Conservation (phyloP, 2,329 filamentous ascomycete genomes). For the Ambrosiella beaveri region DNA sequence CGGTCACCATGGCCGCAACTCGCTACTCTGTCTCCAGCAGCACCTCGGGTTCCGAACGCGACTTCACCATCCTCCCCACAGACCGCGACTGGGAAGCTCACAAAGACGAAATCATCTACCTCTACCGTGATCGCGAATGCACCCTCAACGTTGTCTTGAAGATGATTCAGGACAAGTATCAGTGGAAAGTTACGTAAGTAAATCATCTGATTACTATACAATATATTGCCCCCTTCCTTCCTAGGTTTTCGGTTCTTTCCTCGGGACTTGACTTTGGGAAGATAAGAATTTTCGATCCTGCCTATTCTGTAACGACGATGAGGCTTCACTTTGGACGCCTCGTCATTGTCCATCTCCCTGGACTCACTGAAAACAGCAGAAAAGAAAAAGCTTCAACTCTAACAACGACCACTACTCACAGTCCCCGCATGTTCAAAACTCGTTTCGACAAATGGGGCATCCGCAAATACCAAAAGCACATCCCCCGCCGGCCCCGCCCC, state of each 20-base stretch:
- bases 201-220: background rate
- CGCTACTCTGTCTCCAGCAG: background rate
- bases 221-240: background rate
- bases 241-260: too few species aligned
- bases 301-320: too few species aligned
- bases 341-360: too few species aligned
- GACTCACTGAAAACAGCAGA: too few species aligned
- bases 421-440: constrained; percentile 13
- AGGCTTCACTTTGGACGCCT: too few species aligned
- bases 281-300: too few species aligned
- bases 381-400: too few species aligned
- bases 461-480: constrained; percentile 12
- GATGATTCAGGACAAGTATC: constrained; percentile 8
- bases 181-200: constrained; percentile 13
- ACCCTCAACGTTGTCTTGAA: constrained; percentile 12
- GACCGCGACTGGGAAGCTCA: constrained; percentile 11
- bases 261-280: too few species aligned
- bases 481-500: background rate
- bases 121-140: constrained; percentile 10
- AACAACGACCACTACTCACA: background rate
- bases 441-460: constrained; percentile 13
- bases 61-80: constrained; percentile 5
- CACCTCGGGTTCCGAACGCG: background rate
- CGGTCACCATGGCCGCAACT: background rate
- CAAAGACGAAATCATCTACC: constrained; percentile 9